Conservation (phyloP, 2,329 filamentous ascomycete species). For the Penicillium sp. region DNA sequence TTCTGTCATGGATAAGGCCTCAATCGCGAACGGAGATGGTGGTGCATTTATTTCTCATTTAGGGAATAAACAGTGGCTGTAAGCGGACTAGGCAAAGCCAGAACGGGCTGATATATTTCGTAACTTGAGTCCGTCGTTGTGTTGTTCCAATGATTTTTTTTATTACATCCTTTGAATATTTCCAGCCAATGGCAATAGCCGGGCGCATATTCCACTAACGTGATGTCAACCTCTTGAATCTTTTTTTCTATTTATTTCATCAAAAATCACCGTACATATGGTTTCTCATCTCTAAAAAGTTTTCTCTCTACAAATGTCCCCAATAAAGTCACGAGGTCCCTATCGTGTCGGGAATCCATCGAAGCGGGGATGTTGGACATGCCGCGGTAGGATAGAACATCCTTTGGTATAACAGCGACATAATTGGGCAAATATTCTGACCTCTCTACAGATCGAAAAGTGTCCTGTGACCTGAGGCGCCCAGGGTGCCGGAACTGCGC, state of each 20-base stretch:
- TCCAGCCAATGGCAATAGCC: background rate
- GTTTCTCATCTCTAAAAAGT: background rate
- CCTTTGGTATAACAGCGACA: background rate
- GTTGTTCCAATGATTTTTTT: background rate
- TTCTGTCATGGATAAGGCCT: background rate
- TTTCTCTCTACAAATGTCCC: background rate
- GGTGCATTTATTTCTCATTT: background rate
- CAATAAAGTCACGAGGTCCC: background rate
- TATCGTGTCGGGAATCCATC: background rate
- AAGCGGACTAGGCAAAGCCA: background rate
- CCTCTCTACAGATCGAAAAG: background rate
- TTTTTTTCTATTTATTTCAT: background rate
- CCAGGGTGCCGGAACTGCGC: background rate
- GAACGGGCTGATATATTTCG: background rate
- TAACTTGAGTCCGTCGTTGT: background rate
- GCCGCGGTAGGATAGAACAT: background rate
- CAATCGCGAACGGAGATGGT: background rate
- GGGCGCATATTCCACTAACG: background rate
- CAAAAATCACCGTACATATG: background rate
- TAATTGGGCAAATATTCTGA: background rate
- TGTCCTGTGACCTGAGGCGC: background rate
- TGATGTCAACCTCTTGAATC: background rate
- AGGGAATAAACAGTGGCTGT: background rate
- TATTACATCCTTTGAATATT: background rate
- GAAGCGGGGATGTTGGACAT: background rate